These are phyloP conservation scores for Botrytis deweyae DNA, from an alignment of 2,329 filamentous ascomycete genomes.

Conservation along the genomic window DNA sequence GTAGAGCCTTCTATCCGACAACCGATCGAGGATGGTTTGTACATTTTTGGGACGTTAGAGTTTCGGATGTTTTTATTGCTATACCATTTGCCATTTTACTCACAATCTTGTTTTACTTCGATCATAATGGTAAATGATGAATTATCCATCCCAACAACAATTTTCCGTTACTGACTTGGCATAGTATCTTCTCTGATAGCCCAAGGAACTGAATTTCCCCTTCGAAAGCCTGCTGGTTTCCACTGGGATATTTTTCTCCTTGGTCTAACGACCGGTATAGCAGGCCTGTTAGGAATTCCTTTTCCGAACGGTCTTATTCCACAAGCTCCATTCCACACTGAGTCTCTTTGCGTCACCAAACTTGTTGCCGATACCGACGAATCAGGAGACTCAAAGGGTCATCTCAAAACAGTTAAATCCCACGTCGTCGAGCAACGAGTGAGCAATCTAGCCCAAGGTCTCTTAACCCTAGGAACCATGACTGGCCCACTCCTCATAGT, in stretches of 20 bases:
- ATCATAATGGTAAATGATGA: conserved; percentile 68
- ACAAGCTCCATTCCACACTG: conserved; percentile 79
- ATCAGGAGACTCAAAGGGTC: conserved; percentile 57
- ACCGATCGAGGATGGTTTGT: conserved; percentile 73
- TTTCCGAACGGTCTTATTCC: conserved; percentile 83
- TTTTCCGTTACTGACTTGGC: conserved; percentile 13
- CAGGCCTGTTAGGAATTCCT: conserved; percentile 73
- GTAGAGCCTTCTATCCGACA: conserved; percentile 77
- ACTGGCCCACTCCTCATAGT: conserved; percentile 70
- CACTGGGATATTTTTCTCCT: conserved; percentile 85
- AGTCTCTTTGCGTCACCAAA: conserved; percentile 71
- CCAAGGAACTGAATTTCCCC: conserved; percentile 78
- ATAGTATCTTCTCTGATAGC: conserved; percentile 78
- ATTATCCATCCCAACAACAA: neutral
- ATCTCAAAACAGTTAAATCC: conserved; percentile 51
- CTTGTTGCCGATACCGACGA: conserved; percentile 51
- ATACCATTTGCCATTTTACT: conserved; percentile 83
- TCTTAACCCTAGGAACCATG: conserved; percentile 78
- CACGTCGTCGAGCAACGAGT: conserved; percentile 77
- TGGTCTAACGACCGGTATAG: conserved; percentile 72
- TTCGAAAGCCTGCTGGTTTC: conserved; percentile 78
- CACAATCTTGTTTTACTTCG: conserved; percentile 85
- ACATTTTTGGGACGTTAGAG: conserved; percentile 74
- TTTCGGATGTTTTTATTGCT: conserved; percentile 75
- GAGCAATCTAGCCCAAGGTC: conserved; percentile 74